Evolutionary conservation across 2,329 filamentous ascomycete species (phyloP).

Genomic region (Cladosporium sp.): DNA sequence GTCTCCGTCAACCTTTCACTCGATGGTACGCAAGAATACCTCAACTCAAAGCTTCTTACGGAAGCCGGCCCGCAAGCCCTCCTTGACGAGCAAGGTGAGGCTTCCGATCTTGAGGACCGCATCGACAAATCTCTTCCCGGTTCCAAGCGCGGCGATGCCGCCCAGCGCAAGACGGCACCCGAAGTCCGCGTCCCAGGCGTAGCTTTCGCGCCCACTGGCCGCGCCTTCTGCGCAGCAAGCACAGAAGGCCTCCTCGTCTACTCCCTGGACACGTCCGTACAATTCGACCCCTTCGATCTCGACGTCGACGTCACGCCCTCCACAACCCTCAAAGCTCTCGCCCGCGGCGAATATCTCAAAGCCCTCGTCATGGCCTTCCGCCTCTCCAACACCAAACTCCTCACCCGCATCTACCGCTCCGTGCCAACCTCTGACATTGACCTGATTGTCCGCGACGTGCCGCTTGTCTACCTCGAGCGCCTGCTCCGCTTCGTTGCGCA

Average conservation of each 20-base stretch:
- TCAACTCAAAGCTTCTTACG: conserved; percentile 86
- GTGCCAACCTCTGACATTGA: conserved; percentile 69
- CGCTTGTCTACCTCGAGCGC: conserved; percentile 77
- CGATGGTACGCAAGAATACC: conserved; percentile 91
- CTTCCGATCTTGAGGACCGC: conserved; percentile 80
- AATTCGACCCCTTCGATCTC: conserved; percentile 94
- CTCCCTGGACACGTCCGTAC: conserved; percentile 73
- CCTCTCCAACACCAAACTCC: conserved; percentile 75
- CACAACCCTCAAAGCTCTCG: conserved; percentile 59
- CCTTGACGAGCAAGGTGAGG: conserved; percentile 83
- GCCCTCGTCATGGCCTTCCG: conserved; percentile 96
- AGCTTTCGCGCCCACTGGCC: conserved; percentile 80
- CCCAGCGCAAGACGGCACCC: conserved; percentile 65
- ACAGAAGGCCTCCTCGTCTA: conserved; percentile 94
- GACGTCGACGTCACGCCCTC: conserved; percentile 90
- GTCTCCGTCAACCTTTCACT: conserved; percentile 94
- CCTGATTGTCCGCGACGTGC: conserved; percentile 72
- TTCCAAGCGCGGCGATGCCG: conserved; percentile 79
- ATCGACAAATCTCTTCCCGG: conserved; percentile 76
- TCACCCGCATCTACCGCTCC: conserved; percentile 78
- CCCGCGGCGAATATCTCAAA: conserved; percentile 77
- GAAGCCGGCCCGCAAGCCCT: conserved; percentile 80
- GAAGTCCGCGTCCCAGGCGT: conserved; percentile 81
- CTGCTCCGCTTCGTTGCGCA: conserved; percentile 81
- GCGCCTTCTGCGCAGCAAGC: conserved; percentile 87